Base-by-base conservation (phyloP, 164 flowering plant genomes). In the Magnolia changhungtana region DNA sequence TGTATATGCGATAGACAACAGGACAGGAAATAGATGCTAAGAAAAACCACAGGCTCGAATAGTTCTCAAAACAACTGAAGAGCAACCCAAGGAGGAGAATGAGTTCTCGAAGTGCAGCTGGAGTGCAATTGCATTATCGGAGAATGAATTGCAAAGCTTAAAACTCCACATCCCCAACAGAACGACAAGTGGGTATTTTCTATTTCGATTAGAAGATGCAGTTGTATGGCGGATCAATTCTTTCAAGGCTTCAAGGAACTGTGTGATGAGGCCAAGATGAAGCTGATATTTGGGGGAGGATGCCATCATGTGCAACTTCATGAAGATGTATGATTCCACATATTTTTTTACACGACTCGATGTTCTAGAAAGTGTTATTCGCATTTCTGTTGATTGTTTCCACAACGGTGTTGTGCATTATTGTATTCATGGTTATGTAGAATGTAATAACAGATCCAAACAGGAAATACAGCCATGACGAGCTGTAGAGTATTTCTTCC, bases 1-100 rank as follows among this genome's bases (percentile, higher is more conserved):
- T 96, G 99, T 77, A 90, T 96, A 50, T 96, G 99, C 72, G 97
- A 92, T 81, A 84, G 63, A 76, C 64, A 72, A 65, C 63, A 5
- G 16, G 74, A 76, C 71, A 80, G 74, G 73, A 78, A 85, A 19
- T 68, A 68, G 71, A 64, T 9, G 29, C 67, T 64, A 16, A 3
- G 13, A 55, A 55, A 16, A 55, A 55, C 16, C 61, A 55, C 61
- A 11, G 61, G 61, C 61, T 11, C 61, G 10, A 16, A 16, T 9
- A 16, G 61, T 55, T 55, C 61, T 55, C 18, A 16, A 55, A 55
- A 11, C 61, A 55, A 19, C 61, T 55, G 61, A 55, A 55, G 61
- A 37, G 61, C 61, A 55, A 16, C 61, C 18, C 13, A n/a, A n/a
- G n/a, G 61, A 3, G 61, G 61, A 55, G 16, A 7, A 55, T 11